phyloP scores from a whole-genome alignment of 208 protist species.

The Trypanosoma cruzi region DNA sequence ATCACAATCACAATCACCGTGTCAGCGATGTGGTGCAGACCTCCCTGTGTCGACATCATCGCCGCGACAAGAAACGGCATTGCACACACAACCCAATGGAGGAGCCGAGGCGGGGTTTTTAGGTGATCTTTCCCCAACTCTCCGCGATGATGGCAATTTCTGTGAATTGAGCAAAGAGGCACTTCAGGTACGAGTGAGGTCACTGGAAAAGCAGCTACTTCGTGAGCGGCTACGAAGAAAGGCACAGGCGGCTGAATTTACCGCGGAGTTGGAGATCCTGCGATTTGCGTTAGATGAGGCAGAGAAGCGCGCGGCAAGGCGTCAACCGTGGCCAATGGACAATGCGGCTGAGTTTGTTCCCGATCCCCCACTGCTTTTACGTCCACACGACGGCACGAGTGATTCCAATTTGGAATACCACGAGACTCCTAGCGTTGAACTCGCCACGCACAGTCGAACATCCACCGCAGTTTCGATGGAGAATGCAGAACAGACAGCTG shows the following conservation, averaged over 20 bases:
- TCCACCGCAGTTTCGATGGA: neutral
- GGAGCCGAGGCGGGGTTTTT: neutral
- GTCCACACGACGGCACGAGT: neutral
- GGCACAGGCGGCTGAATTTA: conserved; percentile 34
- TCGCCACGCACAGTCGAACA: neutral
- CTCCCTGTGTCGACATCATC: neutral
- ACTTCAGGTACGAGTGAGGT: conserved; percentile 37
- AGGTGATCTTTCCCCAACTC: neutral
- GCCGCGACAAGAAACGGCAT: too few relatives aligned
- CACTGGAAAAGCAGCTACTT: conserved; percentile 46
- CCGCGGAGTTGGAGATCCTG: conserved; percentile 35
- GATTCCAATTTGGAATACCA: neutral
- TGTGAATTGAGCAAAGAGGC: conserved; percentile 16
- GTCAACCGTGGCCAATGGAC: neutral
- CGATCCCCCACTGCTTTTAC: neutral
- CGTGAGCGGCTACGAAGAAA: conserved; percentile 37
- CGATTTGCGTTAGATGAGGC: conserved; percentile 25
- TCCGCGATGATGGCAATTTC: neutral
- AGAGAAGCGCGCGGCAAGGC: conserved; percentile 11
- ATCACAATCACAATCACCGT: neutral
- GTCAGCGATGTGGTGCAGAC: neutral
- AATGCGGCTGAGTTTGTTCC: neutral
- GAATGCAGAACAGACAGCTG: neutral
- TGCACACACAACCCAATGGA: too few relatives aligned
- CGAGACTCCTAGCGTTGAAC: neutral